Evolutionary conservation across 2,329 filamentous ascomycete species (phyloP).

Genomic region (Nakataea oryzae): DNA sequence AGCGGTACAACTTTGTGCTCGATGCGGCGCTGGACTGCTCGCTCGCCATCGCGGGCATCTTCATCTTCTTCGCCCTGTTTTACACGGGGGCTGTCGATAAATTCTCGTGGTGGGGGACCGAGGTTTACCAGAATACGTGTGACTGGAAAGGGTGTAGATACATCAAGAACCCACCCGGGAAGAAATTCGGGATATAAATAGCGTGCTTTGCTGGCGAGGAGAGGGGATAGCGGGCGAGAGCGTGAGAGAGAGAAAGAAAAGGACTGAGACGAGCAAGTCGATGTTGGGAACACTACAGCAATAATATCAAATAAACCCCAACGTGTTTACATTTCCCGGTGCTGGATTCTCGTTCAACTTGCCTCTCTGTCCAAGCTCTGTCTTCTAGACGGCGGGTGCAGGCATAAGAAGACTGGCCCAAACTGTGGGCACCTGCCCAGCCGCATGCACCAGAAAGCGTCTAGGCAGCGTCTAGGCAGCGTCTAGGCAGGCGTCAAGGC

Average conservation of each 20-base stretch:
- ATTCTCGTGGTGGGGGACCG: slow-evolving; percentile 24
- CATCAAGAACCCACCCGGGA: background rate
- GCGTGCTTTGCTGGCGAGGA: too few species aligned
- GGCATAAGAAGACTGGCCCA: too few species aligned
- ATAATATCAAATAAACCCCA: too few species aligned
- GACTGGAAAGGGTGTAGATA: background rate
- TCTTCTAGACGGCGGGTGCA: too few species aligned
- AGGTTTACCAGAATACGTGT: slow-evolving; percentile 12
- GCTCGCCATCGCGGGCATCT: slow-evolving; percentile 20
- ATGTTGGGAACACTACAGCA: too few species aligned
- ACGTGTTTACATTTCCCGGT: too few species aligned
- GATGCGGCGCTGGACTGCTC: slow-evolving; percentile 21
- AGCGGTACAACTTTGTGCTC: slow-evolving; percentile 30
- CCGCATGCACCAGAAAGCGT: background rate
- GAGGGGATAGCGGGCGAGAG: too few species aligned
- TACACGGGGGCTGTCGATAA: slow-evolving; percentile 18
- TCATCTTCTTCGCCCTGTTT: slow-evolving; percentile 23
- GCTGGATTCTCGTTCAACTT: too few species aligned
- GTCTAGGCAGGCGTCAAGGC: background rate
- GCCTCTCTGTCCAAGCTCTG: too few species aligned
- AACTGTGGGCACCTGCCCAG: too few species aligned
- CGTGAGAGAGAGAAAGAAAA: too few species aligned
- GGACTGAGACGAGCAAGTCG: too few species aligned
- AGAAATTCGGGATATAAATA: background rate
- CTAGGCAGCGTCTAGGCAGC: background rate